Conservation (phyloP, 805 yeast species). For the Candida golubevii region DNA sequence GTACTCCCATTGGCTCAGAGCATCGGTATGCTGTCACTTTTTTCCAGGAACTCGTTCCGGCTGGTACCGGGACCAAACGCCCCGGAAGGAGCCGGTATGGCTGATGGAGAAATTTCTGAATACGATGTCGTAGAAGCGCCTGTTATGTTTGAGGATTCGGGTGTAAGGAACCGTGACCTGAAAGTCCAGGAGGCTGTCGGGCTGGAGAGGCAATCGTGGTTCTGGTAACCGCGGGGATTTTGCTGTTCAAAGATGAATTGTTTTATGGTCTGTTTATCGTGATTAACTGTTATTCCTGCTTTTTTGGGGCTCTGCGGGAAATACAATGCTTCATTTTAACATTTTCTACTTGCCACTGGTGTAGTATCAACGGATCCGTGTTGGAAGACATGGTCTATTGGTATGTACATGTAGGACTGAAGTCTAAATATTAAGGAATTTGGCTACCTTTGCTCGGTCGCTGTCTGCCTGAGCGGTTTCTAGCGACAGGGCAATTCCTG, state of each 20-base stretch:
- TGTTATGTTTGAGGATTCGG: not conserved
- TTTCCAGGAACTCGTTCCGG: slow-evolving; percentile 3
- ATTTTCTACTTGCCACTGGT: not conserved
- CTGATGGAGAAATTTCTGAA: slow-evolving; percentile 23
- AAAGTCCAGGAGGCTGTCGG: not conserved
- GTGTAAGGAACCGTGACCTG: not conserved
- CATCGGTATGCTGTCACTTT: slow-evolving; percentile 3
- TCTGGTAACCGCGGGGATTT: too few relatives aligned
- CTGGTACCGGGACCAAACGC: not conserved
- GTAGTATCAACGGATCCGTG: too few relatives aligned
- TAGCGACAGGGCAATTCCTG: slow-evolving; percentile 16
- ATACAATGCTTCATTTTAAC: not conserved
- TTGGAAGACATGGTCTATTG: too few relatives aligned
- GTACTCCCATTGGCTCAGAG: slow-evolving; percentile 5
- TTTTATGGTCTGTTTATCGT: too few relatives aligned
- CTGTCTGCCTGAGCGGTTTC: slow-evolving; percentile 22
- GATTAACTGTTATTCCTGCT: too few relatives aligned
- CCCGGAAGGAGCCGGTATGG: not conserved
- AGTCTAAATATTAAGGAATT: slow-evolving; percentile 27
- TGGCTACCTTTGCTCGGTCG: slow-evolving; percentile 28
- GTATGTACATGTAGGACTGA: too few relatives aligned
- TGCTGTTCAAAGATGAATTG: too few relatives aligned
- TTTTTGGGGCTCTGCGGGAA: too few relatives aligned
- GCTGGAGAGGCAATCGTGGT: too few relatives aligned
- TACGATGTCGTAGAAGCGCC: slow-evolving; percentile 40